Evolutionary conservation across 2,329 filamentous ascomycete genomes (phyloP), one percentile per base, ranked within the genome.

Genomic region (Curvularia sp.): DNA sequence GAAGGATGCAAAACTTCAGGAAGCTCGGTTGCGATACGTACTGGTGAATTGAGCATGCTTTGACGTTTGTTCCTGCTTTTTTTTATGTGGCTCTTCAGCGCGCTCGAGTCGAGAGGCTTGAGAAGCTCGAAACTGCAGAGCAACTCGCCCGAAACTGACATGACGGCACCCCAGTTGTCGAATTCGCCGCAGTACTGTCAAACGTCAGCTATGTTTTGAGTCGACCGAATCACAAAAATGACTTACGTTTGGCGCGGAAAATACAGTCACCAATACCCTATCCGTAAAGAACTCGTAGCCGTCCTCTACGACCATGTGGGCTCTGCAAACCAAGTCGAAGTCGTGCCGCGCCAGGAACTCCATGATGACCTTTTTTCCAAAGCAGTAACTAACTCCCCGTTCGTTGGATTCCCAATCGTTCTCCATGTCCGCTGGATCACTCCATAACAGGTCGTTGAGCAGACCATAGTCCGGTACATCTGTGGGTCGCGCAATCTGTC

Each of bases 201-300:
- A 4, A 6, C n/a, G 27, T 64, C 39, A 70, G 74, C 65, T 64
- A 56, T 38, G 38, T 60, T 32, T 21, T 46, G 49, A 3, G 23
- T 25, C 23, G 13, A 43, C 7, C n/a, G 9, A 10, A 23, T 9
- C n/a, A 7, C 13, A 13, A 6, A 5, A 19, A 19, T n/a, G n/a
- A 18, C 92, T 85, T 82, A 96, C 93, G 73, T 99, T 99, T 25
- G 95, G 95, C 49, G 95, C 95, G 63, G 93, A 97, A 77, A 99
- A 99, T 1, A 99, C 94, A 2, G 95, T 99, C 45, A 99, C 95
- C 59, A 99, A 79, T 45, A 97, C 90, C 57, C 95, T 86, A 76
- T 99, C 95, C 61, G 91, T 96, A 78, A 98, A 99, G 78, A 99
- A 99, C 73, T 99, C 95, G 78, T 99, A 99, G 10, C 95, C 95